Percentiles rank a stretch among this genome's conserved stretches.
phyloP scores from a whole-genome alignment of 768 basidiomycete species.

The Mycena chlorophos region DNA sequence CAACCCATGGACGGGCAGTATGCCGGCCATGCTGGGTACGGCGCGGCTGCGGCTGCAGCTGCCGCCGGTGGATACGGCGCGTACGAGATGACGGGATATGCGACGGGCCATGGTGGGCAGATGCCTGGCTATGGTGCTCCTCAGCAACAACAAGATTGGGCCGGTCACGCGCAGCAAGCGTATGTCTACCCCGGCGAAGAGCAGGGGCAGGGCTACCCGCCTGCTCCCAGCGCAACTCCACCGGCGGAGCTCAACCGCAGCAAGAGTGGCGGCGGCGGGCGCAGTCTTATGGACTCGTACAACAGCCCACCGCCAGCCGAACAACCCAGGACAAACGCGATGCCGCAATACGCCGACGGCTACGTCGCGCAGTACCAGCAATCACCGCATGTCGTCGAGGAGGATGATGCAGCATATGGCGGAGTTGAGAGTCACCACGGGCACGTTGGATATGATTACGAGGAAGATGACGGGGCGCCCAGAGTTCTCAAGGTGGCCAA shows the following conservation, averaged over 20 bases:
- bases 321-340: conserved; percentile 1
- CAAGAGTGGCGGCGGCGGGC: conserved; percentile 14
- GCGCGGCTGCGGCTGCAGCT: conserved; percentile 38
- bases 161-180: conserved; percentile 9
- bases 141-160: conserved; percentile 25
- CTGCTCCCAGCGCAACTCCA: not conserved
- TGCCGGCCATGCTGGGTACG: conserved; percentile 31
- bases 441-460: conserved; percentile 15
- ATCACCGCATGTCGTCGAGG: conserved; percentile 24
- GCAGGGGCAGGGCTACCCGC: conserved; percentile 10
- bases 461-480: not conserved
- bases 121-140: conserved; percentile 13
- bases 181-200: conserved; percentile 19
- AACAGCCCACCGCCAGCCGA: not conserved
- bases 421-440: conserved; percentile 22
- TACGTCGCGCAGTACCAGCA: conserved; percentile 22
- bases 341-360: conserved; percentile 19
- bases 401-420: conserved; percentile 31
- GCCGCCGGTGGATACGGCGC: conserved; percentile 33
- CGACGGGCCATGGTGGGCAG: not conserved
- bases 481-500: not conserved
- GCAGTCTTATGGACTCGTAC: conserved; percentile 18
- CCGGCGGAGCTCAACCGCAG: conserved; percentile 7
- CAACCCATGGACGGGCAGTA: conserved; percentile 31
- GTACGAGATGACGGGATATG: conserved; percentile 24